A percentile compares a stretch with the other conserved stretches of the same genome.
Conservation (phyloP, 2,329 filamentous ascomycete species). For the Botrytis squamosa region DNA sequence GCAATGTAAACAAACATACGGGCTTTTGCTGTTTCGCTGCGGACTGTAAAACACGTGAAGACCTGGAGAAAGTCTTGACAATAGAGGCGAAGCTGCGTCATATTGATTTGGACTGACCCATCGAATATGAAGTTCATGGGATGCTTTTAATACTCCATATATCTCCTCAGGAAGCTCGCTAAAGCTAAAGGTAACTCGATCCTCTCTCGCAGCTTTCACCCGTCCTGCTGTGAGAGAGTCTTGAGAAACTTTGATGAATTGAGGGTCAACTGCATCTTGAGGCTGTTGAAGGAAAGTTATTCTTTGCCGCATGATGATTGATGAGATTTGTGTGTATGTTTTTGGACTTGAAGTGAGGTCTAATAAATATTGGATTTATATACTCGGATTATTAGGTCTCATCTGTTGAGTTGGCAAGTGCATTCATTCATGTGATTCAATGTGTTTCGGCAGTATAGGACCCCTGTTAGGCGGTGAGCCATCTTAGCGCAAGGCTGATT, state of each 20-base stretch:
- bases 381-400: background rate
- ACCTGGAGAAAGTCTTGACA: constrained; percentile 73
- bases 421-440: background rate
- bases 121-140: constrained; percentile 72
- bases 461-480: constrained; percentile 4
- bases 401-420: constrained; percentile 8
- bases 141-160: constrained; percentile 58
- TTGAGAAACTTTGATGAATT: constrained; percentile 57
- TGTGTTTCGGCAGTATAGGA: constrained; percentile 1
- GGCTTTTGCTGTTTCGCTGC: constrained; percentile 21
- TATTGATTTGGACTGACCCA: constrained; percentile 66
- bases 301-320: constrained; percentile 65
- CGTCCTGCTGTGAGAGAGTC: constrained; percentile 55
- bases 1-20: constrained; percentile 18
- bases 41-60: constrained; percentile 69
- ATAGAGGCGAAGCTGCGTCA: constrained; percentile 65
- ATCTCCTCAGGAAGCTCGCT: constrained; percentile 72
- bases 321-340: background rate
- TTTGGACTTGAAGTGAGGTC: background rate
- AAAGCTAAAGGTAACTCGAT: constrained; percentile 70
- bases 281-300: constrained; percentile 74
- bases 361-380: constrained; percentile 1
- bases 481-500: constrained; percentile 13
- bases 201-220: constrained; percentile 71
- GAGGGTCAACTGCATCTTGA: constrained; percentile 63